Evolutionary conservation across 1,139 yeast genomes (phyloP).

Genomic region (Wickerhamiella infanticola): DNA sequence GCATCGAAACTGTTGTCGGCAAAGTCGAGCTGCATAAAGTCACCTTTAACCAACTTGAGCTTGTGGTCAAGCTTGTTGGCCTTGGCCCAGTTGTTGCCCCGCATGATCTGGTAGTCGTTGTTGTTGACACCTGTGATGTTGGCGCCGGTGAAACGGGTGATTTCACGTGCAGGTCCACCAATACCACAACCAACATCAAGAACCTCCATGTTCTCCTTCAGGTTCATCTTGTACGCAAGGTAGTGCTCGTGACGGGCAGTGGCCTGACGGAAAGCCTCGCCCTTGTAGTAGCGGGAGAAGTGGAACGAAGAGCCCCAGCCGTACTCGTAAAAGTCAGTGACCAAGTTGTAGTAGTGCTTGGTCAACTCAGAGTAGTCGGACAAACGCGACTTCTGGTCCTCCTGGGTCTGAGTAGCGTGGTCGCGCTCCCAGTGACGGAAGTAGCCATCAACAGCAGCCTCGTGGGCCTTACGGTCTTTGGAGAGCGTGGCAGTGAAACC

Average conservation of each 20-base stretch:
- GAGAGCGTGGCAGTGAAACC: slow-evolving; percentile 67
- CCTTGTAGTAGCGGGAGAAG: slow-evolving; percentile 82
- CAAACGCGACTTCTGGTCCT: slow-evolving; percentile 50
- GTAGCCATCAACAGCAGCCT: slow-evolving; percentile 75
- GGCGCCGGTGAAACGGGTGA: slow-evolving; percentile 80
- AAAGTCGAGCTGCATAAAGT: slow-evolving; percentile 98
- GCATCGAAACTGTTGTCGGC: slow-evolving; percentile 83
- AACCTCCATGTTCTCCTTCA: slow-evolving; percentile 68
- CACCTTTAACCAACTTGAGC: slow-evolving; percentile 85
- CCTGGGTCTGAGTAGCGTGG: slow-evolving; percentile 48
- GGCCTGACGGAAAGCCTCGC: slow-evolving; percentile 89
- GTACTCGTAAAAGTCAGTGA: slow-evolving; percentile 91
- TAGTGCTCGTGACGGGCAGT: slow-evolving; percentile 95
- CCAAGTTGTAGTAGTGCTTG: slow-evolving; percentile 91
- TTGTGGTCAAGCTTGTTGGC: slow-evolving; percentile 51
- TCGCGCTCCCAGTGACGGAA: slow-evolving; percentile 84
- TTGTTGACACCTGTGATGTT: slow-evolving; percentile 82
- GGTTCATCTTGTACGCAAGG: slow-evolving; percentile 73
- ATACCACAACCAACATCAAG: slow-evolving; percentile 99
- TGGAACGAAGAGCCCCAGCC: slow-evolving; percentile 99
- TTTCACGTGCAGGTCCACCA: slow-evolving; percentile 98
- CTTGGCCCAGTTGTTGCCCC: slow-evolving; percentile 73
- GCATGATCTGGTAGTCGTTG: slow-evolving; percentile 87
- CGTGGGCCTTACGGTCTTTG: slow-evolving; percentile 66
- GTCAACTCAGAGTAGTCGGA: slow-evolving; percentile 81